phyloP scores from a whole-genome alignment of 2,329 filamentous ascomycete species.

The Epichloe elymi region DNA sequence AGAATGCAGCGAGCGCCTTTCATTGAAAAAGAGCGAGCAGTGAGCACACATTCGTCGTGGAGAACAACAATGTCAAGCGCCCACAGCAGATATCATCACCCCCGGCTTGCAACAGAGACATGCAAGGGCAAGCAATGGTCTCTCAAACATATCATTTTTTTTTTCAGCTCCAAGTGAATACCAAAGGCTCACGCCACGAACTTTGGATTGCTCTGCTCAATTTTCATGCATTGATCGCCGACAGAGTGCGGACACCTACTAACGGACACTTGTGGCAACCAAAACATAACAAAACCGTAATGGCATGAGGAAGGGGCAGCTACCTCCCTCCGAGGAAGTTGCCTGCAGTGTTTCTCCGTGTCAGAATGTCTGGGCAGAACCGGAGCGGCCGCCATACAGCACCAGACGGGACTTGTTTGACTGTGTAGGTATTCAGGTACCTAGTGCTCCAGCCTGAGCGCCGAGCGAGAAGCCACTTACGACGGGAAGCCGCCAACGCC shows the following conservation, averaged over 20 bases:
- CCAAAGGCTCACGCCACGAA: slow-evolving; percentile 3
- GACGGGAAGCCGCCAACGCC: not conserved
- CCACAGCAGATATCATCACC: not conserved
- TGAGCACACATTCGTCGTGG: not conserved
- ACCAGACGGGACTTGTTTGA: not conserved
- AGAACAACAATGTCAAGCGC: not conserved
- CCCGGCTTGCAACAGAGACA: slow-evolving; percentile 8
- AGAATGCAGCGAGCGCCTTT: not conserved
- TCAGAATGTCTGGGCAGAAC: not conserved
- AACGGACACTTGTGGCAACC: not conserved
- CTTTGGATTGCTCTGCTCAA: not conserved
- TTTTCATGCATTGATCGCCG: not conserved
- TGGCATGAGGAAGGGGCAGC: not conserved
- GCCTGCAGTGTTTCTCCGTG: not conserved
- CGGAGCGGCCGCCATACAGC: slow-evolving; percentile 1
- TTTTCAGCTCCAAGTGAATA: not conserved
- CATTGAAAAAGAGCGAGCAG: not conserved
- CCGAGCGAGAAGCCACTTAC: not conserved
- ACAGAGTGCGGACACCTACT: not conserved
- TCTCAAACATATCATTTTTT: slow-evolving; percentile 1
- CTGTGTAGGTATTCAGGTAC: not conserved
- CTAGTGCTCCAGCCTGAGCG: not conserved
- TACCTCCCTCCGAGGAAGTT: not conserved
- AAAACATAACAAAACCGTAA: not conserved
- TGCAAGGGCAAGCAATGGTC: slow-evolving; percentile 7